Evolutionary conservation across 2,329 filamentous ascomycete genomes (phyloP).

Genomic region (Fusarium sp.): DNA sequence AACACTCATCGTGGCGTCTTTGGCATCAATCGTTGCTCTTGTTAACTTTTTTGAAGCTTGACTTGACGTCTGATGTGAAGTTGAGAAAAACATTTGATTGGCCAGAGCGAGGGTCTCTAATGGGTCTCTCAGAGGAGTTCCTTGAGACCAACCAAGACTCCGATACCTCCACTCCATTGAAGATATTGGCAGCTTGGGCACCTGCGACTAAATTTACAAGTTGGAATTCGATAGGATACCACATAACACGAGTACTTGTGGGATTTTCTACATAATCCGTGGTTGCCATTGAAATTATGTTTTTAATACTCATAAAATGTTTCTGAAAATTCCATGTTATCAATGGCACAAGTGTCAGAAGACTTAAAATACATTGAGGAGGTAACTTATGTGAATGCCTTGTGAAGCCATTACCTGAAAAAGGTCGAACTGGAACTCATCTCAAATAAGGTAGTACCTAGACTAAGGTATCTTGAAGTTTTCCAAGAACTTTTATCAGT

Average conservation of each 20-base stretch:
- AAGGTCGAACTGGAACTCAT: not conserved
- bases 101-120: not conserved
- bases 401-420: not conserved
- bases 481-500: not conserved
- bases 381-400: not conserved
- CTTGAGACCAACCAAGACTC: not conserved
- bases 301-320: not conserved
- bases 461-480: not conserved
- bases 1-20: constrained; percentile 64
- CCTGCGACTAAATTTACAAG: not conserved
- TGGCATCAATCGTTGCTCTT: constrained; percentile 32
- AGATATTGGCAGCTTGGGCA: no score
- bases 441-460: not conserved
- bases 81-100: constrained; percentile 35
- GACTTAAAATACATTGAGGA: not conserved
- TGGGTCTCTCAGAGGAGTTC: not conserved
- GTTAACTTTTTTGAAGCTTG: constrained; percentile 41
- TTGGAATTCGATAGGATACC: not conserved
- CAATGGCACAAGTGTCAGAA: not conserved
- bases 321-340: not conserved
- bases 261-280: not conserved
- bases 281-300: no score
- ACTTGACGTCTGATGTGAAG: constrained; percentile 40
- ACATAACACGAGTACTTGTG: not conserved
- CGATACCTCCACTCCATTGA: not conserved